These are phyloP conservation scores for Ustilago loliicola DNA, from an alignment of 1,284 basidiomycete species.

Conservation along the genomic window DNA sequence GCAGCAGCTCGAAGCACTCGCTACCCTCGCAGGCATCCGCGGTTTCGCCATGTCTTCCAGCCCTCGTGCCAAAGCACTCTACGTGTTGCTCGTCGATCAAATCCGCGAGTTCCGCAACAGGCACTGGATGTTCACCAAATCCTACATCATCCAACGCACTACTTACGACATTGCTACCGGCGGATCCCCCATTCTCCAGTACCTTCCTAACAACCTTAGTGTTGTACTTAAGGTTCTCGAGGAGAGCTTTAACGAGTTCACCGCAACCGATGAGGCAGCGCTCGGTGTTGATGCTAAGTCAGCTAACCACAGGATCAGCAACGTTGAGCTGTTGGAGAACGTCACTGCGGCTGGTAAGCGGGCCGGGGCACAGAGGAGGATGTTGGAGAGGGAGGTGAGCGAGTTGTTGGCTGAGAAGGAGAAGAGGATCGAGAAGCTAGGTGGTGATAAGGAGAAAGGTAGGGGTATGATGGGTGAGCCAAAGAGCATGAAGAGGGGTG, in stretches of 20 bases:
- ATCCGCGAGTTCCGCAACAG: conserved; percentile 65
- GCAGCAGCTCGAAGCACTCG: conserved; percentile 56
- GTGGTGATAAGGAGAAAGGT: conserved; percentile 50
- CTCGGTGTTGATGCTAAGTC: conserved; percentile 16
- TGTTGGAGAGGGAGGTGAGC: conserved; percentile 57
- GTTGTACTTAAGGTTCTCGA: conserved; percentile 58
- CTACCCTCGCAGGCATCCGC: conserved; percentile 45
- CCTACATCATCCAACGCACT: conserved; percentile 65
- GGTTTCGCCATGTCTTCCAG: conserved; percentile 48
- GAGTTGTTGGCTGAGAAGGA: conserved; percentile 54
- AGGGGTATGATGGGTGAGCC: conserved; percentile 50
- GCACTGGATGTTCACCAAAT: conserved; percentile 66
- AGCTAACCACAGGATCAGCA: conserved; percentile 27
- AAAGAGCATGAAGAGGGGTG: conserved; percentile 48
- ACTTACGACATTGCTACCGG: conserved; percentile 66
- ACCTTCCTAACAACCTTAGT: conserved; percentile 66
- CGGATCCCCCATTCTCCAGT: conserved; percentile 62
- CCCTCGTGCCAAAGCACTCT: conserved; percentile 55
- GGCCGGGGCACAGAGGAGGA: conserved; percentile 49
- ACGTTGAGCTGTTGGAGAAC: conserved; percentile 44
- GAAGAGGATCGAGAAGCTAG: conserved; percentile 35
- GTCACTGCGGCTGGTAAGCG: conserved; percentile 51
- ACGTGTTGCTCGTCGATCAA: conserved; percentile 66
- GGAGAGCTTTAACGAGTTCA: conserved; percentile 48
- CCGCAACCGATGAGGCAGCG: conserved; percentile 19